Evolutionary conservation across 495 filamentous ascomycete species (phyloP).

Genomic region (Glonium stellatum): DNA sequence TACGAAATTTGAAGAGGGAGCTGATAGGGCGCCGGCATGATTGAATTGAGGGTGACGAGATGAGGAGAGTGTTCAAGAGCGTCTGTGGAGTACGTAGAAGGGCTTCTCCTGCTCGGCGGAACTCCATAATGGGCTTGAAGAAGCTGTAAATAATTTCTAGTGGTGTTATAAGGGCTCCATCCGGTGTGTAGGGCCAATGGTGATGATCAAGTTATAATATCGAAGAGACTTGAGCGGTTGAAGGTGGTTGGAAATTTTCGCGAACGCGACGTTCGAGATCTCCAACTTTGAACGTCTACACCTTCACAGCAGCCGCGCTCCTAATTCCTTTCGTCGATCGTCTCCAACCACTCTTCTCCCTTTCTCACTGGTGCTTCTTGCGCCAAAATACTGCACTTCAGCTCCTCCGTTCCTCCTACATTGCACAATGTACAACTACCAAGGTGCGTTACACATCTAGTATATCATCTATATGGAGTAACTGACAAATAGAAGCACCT

Average conservation of each 20-base stretch:
- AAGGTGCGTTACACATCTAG: constrained; percentile 47
- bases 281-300: no score
- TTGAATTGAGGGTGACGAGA: not conserved
- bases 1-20: not conserved
- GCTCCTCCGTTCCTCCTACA: not conserved
- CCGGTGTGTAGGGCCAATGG: not conserved
- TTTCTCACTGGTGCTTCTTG: not conserved
- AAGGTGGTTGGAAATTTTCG: not conserved
- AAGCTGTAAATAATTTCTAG: not conserved
- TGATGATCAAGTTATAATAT: not conserved
- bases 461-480: not conserved
- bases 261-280: constrained; percentile 3
- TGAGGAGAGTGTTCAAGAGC: constrained; percentile 19
- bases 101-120: constrained; percentile 34
- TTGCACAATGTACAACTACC: constrained; percentile 65
- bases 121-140: constrained; percentile 33
- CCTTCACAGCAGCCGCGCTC: not conserved
- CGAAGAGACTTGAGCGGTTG: not conserved
- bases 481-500: constrained; percentile 15
- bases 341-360: not conserved
- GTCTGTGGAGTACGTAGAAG: constrained; percentile 9
- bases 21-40: not conserved
- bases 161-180: not conserved
- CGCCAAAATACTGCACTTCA: not conserved
- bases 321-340: not conserved